Percentiles rank a stretch among this genome's conserved stretches.
Conservation (phyloP, 1,284 basidiomycete species). For the Puccinia novopanici region DNA sequence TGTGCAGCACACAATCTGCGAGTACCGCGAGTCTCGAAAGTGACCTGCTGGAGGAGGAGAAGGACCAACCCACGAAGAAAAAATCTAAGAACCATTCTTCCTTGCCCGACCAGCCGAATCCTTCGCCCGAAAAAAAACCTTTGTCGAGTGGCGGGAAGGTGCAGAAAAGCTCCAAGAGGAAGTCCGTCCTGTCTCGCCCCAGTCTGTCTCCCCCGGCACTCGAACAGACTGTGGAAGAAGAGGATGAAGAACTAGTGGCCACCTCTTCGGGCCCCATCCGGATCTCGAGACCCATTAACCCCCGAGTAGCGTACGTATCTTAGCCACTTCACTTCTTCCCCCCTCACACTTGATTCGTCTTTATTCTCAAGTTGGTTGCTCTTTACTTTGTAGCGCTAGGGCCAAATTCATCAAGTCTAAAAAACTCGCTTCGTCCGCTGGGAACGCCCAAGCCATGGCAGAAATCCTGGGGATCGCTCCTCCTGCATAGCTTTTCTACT, state of each 20-base stretch:
- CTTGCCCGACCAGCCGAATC: too few species aligned
- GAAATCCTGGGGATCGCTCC: conserved; percentile 36
- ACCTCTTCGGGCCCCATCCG: conserved; percentile 19
- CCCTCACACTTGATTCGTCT: not conserved
- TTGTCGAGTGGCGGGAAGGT: not conserved
- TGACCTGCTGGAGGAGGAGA: not conserved
- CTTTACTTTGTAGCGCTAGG: conserved; percentile 1
- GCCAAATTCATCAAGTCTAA: conserved; percentile 39
- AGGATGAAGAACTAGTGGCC: conserved; percentile 20
- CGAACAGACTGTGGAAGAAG: not conserved
- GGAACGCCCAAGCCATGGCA: conserved; percentile 30
- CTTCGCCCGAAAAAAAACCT: not conserved
- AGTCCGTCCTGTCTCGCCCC: not conserved
- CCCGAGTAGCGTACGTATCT: conserved; percentile 32
- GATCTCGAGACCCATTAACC: conserved; percentile 34
- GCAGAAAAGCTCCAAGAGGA: not conserved
- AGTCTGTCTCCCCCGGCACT: not conserved
- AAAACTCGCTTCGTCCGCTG: conserved; percentile 32
- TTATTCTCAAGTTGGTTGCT: not conserved
- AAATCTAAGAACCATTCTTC: conserved; percentile 28
- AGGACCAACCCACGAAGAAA: not conserved
- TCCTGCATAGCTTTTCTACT: not conserved
- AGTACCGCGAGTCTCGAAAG: not conserved
- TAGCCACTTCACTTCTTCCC: too few species aligned
- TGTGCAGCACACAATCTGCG: not conserved